Base-by-base conservation (phyloP, 1,139 yeast genomes). In the Wickerhamomyces sp. region DNA sequence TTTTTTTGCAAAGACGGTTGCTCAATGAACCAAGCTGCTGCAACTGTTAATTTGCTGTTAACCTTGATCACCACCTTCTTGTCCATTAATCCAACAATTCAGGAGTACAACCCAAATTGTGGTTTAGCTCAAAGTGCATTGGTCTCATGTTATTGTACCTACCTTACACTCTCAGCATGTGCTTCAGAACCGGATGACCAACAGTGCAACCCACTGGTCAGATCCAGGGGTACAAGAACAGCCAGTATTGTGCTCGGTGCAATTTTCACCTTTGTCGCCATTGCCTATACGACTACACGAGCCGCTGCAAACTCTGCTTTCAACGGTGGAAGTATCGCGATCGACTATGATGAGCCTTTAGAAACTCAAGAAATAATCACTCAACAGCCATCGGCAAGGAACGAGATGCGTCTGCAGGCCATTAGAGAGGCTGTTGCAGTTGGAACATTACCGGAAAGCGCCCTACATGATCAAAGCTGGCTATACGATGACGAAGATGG, bases 61-160 rank as follows among this genome's bases (percentile, higher is more conserved):
- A 68, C 80, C 0, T 28, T 84, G 6, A 52, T 82, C 3, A 77
- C 85, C 2, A 78, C 95, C 0, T 73, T 65, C 0, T 58, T 88
- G 46, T 85, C 96, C 0, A 72, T 93, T 26, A 77, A 84, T 51
- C 95, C 94, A 30, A 72, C 72, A 14, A 80, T 93, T 24, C 98
- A 91, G 60, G 97, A 87, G 54, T 78, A 75, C 52, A 93, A 93
- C 57, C 95, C 97, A 4, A 87, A 84, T 48, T 95, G 96, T 2
- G 99, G 98, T 1, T 68, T 93, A 36, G 97, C 98, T 2, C 99
- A 93, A 62, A 75, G 95, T 10, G 89, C 96, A 16, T 89, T 93
- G 93, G 97, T 93, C 24, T 83, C 93, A 14, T 72, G 88, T 28
- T 93, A 93, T 60, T 87, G 97, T 60, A 84, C 97, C 0, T 93